A percentile compares a stretch with the other conserved stretches of the same genome.
These are phyloP conservation scores for Acanthamoeba triangularis DNA, from an alignment of 208 protist genomes.

Conservation along the genomic window DNA sequence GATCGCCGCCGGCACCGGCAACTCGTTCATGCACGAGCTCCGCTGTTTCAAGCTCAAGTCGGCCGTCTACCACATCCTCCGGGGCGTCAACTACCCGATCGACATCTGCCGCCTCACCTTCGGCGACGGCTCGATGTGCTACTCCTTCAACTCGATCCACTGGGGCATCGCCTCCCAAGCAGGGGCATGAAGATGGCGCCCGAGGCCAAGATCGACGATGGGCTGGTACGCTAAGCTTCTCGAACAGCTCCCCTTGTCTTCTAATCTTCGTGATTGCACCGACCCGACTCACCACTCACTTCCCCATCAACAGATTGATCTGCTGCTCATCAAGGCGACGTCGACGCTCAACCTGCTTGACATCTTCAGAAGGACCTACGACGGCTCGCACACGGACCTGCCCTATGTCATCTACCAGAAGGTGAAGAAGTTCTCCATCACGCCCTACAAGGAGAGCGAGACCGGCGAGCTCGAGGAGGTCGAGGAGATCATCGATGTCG, in stretches of 20 bases:
- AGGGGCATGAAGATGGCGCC: conserved; percentile 70
- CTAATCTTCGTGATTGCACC: not conserved
- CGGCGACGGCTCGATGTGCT: conserved; percentile 70
- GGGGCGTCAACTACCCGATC: conserved; percentile 62
- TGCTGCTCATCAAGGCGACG: conserved; percentile 33
- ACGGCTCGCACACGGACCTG: conserved; percentile 66
- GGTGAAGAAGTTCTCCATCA: conserved; percentile 70
- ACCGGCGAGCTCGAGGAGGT: not conserved
- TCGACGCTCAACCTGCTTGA: conserved; percentile 62
- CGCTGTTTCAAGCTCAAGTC: conserved; percentile 46
- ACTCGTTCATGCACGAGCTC: conserved; percentile 72
- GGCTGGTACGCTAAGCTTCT: not conserved
- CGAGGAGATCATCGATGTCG: conserved; percentile 59
- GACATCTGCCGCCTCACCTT: conserved; percentile 62
- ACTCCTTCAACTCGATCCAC: conserved; percentile 73
- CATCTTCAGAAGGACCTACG: conserved; percentile 48
- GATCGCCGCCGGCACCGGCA: conserved; percentile 58
- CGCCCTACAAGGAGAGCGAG: conserved; percentile 1
- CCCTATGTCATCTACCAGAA: conserved; percentile 64
- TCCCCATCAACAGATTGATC: too few relatives aligned
- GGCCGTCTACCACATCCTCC: conserved; percentile 60
- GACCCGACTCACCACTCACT: not conserved
- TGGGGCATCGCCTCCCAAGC: conserved; percentile 60
- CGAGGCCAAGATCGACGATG: conserved; percentile 63
- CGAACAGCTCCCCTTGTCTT: not conserved